Conservation (phyloP, 306 rosid genomes). For the Mucuna pruriens region DNA sequence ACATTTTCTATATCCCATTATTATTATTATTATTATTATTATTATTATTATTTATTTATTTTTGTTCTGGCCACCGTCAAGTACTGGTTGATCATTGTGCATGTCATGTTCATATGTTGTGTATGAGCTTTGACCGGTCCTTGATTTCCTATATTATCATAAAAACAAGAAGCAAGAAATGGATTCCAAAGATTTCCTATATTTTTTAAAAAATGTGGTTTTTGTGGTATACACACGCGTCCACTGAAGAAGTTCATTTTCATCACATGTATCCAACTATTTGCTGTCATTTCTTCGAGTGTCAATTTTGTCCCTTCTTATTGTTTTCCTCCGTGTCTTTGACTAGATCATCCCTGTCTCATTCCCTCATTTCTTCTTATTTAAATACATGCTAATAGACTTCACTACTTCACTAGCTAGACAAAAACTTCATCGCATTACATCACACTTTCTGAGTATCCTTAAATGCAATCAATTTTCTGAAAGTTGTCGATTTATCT, state of each 20-base stretch:
- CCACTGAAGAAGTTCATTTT: slow-evolving; percentile 1
- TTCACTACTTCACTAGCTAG: too few relatives aligned
- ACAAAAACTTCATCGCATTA: not conserved
- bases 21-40: not conserved
- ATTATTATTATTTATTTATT: not conserved
- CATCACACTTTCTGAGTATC: slow-evolving; percentile 19
- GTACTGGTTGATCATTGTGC: not conserved
- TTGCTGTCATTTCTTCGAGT: slow-evolving; percentile 17
- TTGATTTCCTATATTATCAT: not conserved
- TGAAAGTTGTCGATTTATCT: not conserved
- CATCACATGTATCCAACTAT: slow-evolving; percentile 47
- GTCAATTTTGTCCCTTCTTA: slow-evolving; percentile 33
- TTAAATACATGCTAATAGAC: not conserved
- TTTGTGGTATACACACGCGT: not conserved
- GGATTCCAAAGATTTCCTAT: not conserved
- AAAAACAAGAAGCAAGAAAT: not conserved
- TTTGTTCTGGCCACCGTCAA: not conserved
- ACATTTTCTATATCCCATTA: not conserved
- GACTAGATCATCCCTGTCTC: not conserved
- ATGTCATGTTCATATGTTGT: not conserved
- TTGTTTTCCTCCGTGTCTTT: not conserved
- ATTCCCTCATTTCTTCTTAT: slow-evolving; percentile 8
- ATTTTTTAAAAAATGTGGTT: not conserved
- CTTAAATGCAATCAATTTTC: slow-evolving; percentile 22
- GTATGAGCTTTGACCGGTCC: not conserved